Evolutionary conservation across 2,329 filamentous ascomycete genomes (phyloP).

Genomic region (Whalleya microplaca): DNA sequence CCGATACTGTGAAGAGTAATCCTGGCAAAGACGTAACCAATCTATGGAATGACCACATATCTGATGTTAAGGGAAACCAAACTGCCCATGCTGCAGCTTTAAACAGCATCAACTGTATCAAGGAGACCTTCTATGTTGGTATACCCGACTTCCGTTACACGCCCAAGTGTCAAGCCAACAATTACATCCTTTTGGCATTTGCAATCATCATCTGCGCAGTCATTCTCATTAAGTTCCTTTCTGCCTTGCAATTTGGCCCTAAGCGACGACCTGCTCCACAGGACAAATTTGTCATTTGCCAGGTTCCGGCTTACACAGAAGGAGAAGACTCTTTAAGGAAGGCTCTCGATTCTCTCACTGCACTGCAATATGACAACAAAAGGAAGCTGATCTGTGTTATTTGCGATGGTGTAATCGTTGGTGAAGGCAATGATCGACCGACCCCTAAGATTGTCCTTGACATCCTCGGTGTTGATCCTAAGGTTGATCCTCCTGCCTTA

Average conservation of each 20-base stretch:
- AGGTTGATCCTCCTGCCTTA: constrained; percentile 90
- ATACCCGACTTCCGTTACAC: constrained; percentile 81
- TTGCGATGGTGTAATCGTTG: constrained; percentile 96
- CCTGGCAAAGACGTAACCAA: constrained; percentile 78
- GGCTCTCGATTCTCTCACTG: constrained; percentile 90
- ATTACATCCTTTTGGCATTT: constrained; percentile 86
- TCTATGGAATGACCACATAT: constrained; percentile 61
- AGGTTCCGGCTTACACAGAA: constrained; percentile 97
- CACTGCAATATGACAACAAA: constrained; percentile 97
- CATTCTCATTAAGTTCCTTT: constrained; percentile 85
- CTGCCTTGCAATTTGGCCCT: constrained; percentile 89
- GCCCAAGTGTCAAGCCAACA: constrained; percentile 81
- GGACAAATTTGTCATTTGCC: constrained; percentile 98
- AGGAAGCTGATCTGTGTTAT: constrained; percentile 95
- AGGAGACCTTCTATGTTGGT: constrained; percentile 82
- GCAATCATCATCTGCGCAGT: constrained; percentile 82
- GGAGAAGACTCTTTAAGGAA: constrained; percentile 94
- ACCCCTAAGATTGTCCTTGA: constrained; percentile 98
- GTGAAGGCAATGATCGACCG: constrained; percentile 92
- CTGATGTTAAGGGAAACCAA: constrained; percentile 51
- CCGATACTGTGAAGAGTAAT: constrained; percentile 71
- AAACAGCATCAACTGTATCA: constrained; percentile 78
- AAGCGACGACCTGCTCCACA: constrained; percentile 88
- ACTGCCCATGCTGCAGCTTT: constrained; percentile 53
- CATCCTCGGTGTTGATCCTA: constrained; percentile 95